These are phyloP conservation scores for Aspergillus conjunctus DNA, from an alignment of 495 filamentous ascomycete genomes.

Conservation along the genomic window DNA sequence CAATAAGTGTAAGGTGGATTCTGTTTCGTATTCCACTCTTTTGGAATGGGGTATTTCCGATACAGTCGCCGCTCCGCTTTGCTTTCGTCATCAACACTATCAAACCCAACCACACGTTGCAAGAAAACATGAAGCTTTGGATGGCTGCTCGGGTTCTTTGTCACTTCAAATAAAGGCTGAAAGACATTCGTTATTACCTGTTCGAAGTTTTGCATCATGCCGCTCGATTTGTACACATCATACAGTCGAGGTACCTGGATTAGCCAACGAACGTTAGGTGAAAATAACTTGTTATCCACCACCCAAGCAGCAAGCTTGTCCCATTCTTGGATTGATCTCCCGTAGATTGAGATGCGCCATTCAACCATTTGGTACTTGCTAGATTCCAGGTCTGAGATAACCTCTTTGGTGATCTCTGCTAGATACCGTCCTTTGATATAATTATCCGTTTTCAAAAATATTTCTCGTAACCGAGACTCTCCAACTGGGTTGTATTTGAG, in stretches of 20 bases:
- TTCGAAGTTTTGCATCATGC: slow-evolving; percentile 84
- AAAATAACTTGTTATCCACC: slow-evolving; percentile 97
- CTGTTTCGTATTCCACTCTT: slow-evolving; percentile 83
- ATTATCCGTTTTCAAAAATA: slow-evolving; percentile 98
- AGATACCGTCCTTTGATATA: slow-evolving; percentile 94
- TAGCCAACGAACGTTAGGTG: slow-evolving; percentile 96
- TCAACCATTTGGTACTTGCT: slow-evolving; percentile 99
- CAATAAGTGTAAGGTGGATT: slow-evolving; percentile 99
- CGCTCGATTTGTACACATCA: slow-evolving; percentile 89
- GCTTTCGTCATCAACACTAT: slow-evolving; percentile 98
- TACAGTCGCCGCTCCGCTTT: slow-evolving; percentile 90
- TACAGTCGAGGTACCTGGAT: slow-evolving; percentile 94
- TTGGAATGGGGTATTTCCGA: slow-evolving; percentile 89
- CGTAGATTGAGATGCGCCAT: slow-evolving; percentile 97
- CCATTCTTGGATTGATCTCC: slow-evolving; percentile 90
- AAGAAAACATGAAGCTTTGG: slow-evolving; percentile 94
- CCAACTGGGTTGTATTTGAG: slow-evolving; percentile 98
- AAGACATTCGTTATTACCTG: slow-evolving; percentile 91
- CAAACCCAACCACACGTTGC: slow-evolving; percentile 93
- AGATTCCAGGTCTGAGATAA: slow-evolving; percentile 95
- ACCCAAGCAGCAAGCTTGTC: slow-evolving; percentile 98
- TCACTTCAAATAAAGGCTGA: slow-evolving; percentile 92
- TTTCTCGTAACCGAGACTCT: slow-evolving; percentile 90
- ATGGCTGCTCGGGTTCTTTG: slow-evolving; percentile 80
- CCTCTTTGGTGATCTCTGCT: slow-evolving; percentile 96